Evolutionary conservation across 345 rosid genomes (phyloP), one percentile per base, ranked within the genome.

Genomic region (Mangifera indica): DNA sequence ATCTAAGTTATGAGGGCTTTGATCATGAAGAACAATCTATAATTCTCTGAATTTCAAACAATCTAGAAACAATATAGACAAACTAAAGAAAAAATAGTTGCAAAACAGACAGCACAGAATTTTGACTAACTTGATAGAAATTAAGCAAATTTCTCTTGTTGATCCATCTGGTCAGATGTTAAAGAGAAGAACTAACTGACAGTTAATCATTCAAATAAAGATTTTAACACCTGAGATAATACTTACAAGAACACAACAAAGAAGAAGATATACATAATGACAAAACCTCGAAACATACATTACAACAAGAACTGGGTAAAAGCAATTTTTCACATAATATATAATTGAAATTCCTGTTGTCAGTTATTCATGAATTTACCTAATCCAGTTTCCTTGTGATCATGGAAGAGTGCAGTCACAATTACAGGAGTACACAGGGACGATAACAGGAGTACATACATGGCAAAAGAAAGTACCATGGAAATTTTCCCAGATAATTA

Each of bases 401-500:
- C 45, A 40, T 18, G 26, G 32, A 37, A 55, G 12, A 26, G 51
- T 4, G 59, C 26, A 25, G 66, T 26, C 69, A 59, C 51, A 46
- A 14, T 76, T 67, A 71, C 58, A 67, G 24, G 46, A 48, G 55
- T 24, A 4, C 2, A 63, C 22, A 1, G 14, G 37, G 42, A 59
- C 45, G n/a, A 14, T 76, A 60, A 71, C 58, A 67, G n/a, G 46
- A 57, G 62, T 24, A 4, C 1, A 63, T 24, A 4, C 1, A 63
- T 17, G 0, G 14, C 42, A 34, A n/a, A 72, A 18, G 18, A 13
- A 54, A 65, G 60, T 32, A 14, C 53, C 18, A 20, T 60, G 37
- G 52, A 64, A 66, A 29, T 66, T 72, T 63, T 68, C 78, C 45
- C 74, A 55, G 21, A 34, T 32, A 21, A 66, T 57, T 65, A 57